Evolutionary conservation across 192 early-diverging fungal genomes (phyloP), one percentile per base, ranked within the genome.

Genomic region (Pilobolus umbonatus): DNA sequence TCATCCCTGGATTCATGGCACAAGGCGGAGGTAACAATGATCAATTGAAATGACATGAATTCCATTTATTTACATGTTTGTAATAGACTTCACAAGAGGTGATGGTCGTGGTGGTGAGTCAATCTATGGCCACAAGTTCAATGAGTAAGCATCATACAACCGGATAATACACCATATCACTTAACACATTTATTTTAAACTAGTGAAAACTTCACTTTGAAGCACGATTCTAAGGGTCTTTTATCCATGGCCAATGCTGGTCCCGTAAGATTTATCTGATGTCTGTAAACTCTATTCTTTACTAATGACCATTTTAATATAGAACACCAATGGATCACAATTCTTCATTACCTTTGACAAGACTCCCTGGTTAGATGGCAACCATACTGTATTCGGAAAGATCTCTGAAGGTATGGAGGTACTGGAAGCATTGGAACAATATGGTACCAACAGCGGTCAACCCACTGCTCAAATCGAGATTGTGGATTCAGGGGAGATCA

Each of bases 311-410:
- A 9, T 30, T 2, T 61, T 34, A 19, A 15, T 54, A 19, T 39
- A 67, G 65, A 78, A 85, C 69, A 87, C 85, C 68, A 87, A 87
- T 56, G 85, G 85, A 12, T 86, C 84, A 36, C 92, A 94, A 79
- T 93, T 93, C 81, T 91, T 92, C 70, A 84, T 94, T 64, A 85
- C 83, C 57, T 89, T 86, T 9, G 84, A 72, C 25, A 62, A 81
- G 61, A 95, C 89, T 19, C 76, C 88, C 36, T 92, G 92, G 82
- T 76, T 98, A 66, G 88, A 96, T 68, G 78, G 81, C 54, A 90
- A 90, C 73, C 93, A 97, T 69, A 91, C 92, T 32, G 90, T 97
- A 48, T 96, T 96, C 83, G 95, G 92, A 38, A 80, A 87, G 70
- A 83, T 95, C 43, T 65, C 90, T 45, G 80, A 85, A 63, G 88